Conservation (phyloP, 345 rosid genomes). For the Psidium guajava region DNA sequence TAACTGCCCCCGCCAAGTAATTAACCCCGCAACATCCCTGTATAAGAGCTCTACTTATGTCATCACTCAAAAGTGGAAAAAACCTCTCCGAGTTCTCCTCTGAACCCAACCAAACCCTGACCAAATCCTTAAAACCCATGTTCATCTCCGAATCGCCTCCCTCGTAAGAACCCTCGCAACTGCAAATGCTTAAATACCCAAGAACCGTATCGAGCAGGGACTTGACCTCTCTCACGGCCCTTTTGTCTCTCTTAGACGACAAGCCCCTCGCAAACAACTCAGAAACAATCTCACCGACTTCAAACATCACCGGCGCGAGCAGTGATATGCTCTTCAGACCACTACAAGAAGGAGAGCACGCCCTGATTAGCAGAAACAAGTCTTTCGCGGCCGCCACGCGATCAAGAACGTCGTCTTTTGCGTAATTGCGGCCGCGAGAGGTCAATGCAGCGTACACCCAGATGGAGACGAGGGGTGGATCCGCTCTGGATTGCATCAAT, state of each 20-base stretch:
- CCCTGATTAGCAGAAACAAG: conserved; percentile 30
- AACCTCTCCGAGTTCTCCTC: conserved; percentile 13
- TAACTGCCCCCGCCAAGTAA: conserved; percentile 37
- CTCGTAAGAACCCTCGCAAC: conserved; percentile 11
- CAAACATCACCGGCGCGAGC: conserved; percentile 39
- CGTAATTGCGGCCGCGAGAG: conserved; percentile 7
- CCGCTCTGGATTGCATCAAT: conserved; percentile 34
- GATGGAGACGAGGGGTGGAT: conserved; percentile 46
- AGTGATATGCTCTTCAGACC: conserved; percentile 29
- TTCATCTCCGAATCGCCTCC: conserved; percentile 6
- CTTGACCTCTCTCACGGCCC: conserved; percentile 15
- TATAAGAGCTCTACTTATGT: conserved; percentile 9
- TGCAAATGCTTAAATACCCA: conserved; percentile 31
- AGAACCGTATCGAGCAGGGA: conserved; percentile 30
- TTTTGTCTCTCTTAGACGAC: conserved; percentile 21
- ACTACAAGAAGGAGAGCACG: conserved; percentile 22
- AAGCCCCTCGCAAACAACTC: conserved; percentile 18
- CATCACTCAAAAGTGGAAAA: conserved; percentile 26
- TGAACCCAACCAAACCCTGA: conserved; percentile 25
- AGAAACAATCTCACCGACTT: conserved; percentile 15
- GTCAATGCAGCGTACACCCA: conserved; percentile 40
- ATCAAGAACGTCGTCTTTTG: conserved; percentile 11
- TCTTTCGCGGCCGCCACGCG: conserved; percentile 17
- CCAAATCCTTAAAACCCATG: conserved; percentile 20
- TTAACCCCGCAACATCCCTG: conserved; percentile 18